Evolutionary conservation across 2,329 filamentous ascomycete species (phyloP).

Genomic region (Beauveria rudraprayagi): DNA sequence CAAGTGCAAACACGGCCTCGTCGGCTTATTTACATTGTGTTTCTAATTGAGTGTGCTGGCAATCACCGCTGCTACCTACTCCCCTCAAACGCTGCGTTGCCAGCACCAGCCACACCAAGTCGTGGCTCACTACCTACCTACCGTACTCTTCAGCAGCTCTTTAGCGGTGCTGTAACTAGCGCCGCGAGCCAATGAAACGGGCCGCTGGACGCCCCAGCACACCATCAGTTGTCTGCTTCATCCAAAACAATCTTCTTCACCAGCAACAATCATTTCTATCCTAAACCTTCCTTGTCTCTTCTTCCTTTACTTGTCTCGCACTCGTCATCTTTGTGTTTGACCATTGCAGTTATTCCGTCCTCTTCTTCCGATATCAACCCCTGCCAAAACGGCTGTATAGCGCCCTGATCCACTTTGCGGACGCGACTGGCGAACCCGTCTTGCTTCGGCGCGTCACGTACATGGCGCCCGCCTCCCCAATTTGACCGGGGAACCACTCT

Average conservation of each 20-base stretch:
- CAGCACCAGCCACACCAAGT: not conserved
- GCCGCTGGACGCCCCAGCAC: not conserved
- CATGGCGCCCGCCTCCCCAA: conserved; percentile 30
- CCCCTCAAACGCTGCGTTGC: not conserved
- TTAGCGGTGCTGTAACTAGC: not conserved
- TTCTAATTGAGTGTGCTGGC: not conserved
- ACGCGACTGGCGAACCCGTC: conserved; percentile 22
- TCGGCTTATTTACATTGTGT: not conserved
- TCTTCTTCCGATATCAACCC: conserved; percentile 2
- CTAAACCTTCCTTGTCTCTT: not conserved
- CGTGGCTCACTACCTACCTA: not conserved
- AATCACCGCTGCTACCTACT: not conserved
- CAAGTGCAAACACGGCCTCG: not conserved
- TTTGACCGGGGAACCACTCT: conserved; percentile 19
- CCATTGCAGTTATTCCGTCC: not conserved
- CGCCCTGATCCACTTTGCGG: conserved; percentile 20
- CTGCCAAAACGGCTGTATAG: conserved; percentile 8
- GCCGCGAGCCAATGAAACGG: not conserved
- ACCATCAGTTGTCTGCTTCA: not conserved
- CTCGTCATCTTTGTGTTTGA: not conserved
- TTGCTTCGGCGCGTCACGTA: conserved; percentile 29
- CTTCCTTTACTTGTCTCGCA: not conserved
- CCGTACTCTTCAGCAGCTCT: not conserved
- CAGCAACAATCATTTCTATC: not conserved
- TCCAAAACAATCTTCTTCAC: not conserved